Evolutionary conservation across 2,329 filamentous ascomycete genomes (phyloP), one percentile per base, ranked within the genome.

Genomic region (Talaromyces atroroseus): DNA sequence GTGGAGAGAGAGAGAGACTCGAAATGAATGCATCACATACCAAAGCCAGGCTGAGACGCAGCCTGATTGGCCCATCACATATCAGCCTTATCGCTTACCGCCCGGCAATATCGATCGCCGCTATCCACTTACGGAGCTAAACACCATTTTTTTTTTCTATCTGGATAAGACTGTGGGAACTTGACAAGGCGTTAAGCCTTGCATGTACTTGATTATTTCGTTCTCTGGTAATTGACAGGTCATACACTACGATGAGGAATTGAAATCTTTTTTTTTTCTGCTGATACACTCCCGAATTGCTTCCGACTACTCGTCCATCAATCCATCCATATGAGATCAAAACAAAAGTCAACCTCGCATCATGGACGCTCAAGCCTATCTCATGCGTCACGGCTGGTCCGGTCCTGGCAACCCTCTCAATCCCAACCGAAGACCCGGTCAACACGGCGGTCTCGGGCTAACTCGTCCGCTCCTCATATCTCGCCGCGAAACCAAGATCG

Each of bases 341-440:
- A 56, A 29, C 32, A 36, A 5, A 36, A 36, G 16, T 38, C 34
- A 49, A 7, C 5, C 26, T 21, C 23, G 14, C 10, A 57, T n/a
- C 7, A 96, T 97, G 92, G 82, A 97, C 73, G 88, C 92, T 55
- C 82, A 88, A 71, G 87, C 87, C 65, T 87, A 94, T 65, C 85
- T 97, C 64, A 85, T 86, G 63, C 82, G 85, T 64, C 91, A 95
- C 72, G 92, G 92, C 70, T 97, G 92, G 92, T 85, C 87, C 58
- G 92, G 92, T 63, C 83, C 85, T 38, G 92, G 92, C 61, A 90
- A 95, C 73, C 90, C 91, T 1, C 86, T 97, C 24, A 91, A 96
- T 68, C 82, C 87, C 59, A 84, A 73, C 60, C 69, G 71, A 46
- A 71, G 72, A 18, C 71, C 72, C 5, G 72, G 72, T 29, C 64